These are phyloP conservation scores for Abrus precatorius DNA, from an alignment of 306 rosid species.

Conservation along the genomic window DNA sequence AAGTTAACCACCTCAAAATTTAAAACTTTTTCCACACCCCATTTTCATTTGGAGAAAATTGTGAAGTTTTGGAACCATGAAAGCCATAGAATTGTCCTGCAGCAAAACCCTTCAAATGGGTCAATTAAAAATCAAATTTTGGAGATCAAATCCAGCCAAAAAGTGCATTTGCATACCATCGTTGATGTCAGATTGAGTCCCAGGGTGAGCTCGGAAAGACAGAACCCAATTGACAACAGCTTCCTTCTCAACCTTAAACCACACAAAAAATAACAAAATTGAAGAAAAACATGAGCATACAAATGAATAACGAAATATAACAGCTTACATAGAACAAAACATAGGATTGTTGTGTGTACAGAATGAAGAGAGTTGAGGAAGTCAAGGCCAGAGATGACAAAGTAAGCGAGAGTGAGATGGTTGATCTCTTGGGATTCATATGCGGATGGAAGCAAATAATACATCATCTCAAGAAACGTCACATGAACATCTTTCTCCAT, in stretches of 20 bases:
- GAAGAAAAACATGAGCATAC: not conserved
- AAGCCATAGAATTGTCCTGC: slow-evolving; percentile 90
- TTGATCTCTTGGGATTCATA: slow-evolving; percentile 84
- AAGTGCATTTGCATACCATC: slow-evolving; percentile 58
- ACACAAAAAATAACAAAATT: not conserved
- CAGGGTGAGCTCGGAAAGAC: slow-evolving; percentile 77
- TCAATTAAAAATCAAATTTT: slow-evolving; percentile 30
- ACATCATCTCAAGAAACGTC: slow-evolving; percentile 73
- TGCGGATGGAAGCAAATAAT: slow-evolving; percentile 66
- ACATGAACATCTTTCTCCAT: slow-evolving; percentile 77
- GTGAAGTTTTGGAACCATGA: slow-evolving; percentile 79
- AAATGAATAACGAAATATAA: not conserved
- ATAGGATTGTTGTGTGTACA: slow-evolving; percentile 42
- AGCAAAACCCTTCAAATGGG: slow-evolving; percentile 43
- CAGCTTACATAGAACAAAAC: not conserved
- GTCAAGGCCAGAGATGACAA: slow-evolving; percentile 82
- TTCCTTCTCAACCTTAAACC: slow-evolving; percentile 70
- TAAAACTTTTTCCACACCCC: slow-evolving; percentile 62
- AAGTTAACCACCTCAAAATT: slow-evolving; percentile 13
- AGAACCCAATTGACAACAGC: slow-evolving; percentile 81
- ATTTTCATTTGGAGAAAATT: slow-evolving; percentile 69
- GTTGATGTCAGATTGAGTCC: slow-evolving; percentile 50
- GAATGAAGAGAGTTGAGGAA: slow-evolving; percentile 66
- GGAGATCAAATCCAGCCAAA: not conserved
- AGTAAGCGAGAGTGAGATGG: slow-evolving; percentile 93